Evolutionary conservation across 805 yeast species (phyloP).

Genomic region (Yarrowia keelungensis): DNA sequence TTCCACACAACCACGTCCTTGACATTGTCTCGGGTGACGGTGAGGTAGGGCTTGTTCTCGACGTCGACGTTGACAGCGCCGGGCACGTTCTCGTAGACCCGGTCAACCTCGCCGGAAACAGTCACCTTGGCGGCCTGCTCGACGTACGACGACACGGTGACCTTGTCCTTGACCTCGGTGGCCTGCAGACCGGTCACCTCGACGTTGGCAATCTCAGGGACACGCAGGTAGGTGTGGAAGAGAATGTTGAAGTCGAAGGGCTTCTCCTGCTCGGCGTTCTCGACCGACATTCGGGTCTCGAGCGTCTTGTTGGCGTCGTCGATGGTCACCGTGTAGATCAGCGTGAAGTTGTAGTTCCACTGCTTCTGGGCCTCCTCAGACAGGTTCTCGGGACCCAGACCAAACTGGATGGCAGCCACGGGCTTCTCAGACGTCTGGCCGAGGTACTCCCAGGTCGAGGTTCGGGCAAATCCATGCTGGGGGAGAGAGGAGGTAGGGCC

Average conservation of each 20-base stretch:
- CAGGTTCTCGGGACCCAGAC: constrained; percentile 84
- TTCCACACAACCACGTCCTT: constrained; percentile 91
- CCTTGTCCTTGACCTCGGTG: constrained; percentile 75
- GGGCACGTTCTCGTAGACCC: constrained; percentile 71
- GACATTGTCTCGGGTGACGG: constrained; percentile 68
- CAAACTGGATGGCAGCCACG: constrained; percentile 82
- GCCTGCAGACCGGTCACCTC: constrained; percentile 81
- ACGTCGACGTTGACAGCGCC: constrained; percentile 69
- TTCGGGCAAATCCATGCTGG: constrained; percentile 96
- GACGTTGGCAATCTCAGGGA: constrained; percentile 78
- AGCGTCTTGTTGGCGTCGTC: constrained; percentile 58
- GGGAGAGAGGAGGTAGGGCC: constrained; percentile 73
- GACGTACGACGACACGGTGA: constrained; percentile 58
- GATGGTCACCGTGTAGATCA: constrained; percentile 72
- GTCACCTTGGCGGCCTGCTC: constrained; percentile 47
- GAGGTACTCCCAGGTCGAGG: constrained; percentile 88
- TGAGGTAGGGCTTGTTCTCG: constrained; percentile 72
- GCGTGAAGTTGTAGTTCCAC: constrained; percentile 79
- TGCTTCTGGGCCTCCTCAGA: constrained; percentile 62
- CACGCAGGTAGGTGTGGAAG: constrained; percentile 86
- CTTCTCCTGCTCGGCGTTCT: constrained; percentile 64
- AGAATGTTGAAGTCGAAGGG: constrained; percentile 89
- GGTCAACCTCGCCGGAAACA: constrained; percentile 69
- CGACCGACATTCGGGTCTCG: constrained; percentile 75
- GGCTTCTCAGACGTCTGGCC: constrained; percentile 78